phyloP scores from a whole-genome alignment of 495 filamentous ascomycete species.

The Gamarada debralockiae region DNA sequence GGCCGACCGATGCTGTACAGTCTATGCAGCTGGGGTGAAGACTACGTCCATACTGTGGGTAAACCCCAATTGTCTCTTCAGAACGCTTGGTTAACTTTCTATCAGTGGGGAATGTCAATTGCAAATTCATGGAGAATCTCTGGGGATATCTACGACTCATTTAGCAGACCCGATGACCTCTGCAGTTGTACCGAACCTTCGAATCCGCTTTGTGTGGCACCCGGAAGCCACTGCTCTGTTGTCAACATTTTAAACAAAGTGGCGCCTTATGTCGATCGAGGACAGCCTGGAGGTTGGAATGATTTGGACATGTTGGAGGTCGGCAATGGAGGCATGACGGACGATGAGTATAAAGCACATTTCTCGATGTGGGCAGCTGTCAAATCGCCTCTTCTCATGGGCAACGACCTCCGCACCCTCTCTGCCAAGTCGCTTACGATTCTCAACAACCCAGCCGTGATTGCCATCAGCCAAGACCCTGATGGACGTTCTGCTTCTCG shows the following conservation, averaged over 20 bases:
- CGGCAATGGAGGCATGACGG: constrained; percentile 33
- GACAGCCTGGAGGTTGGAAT: constrained; percentile 36
- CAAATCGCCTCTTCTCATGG: constrained; percentile 46
- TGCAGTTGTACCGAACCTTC: constrained; percentile 31
- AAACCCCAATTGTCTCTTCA: not conserved
- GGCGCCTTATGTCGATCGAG: constrained; percentile 31
- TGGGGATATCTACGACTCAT: constrained; percentile 40
- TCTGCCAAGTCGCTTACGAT: constrained; percentile 23
- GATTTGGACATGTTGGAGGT: constrained; percentile 48
- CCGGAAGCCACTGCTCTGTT: constrained; percentile 49
- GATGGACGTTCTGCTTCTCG: constrained; percentile 2
- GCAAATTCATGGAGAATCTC: constrained; percentile 52
- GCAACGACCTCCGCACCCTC: constrained; percentile 35
- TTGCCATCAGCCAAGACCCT: constrained; percentile 44
- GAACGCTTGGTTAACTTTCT: too few species aligned
- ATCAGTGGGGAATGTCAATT: constrained; percentile 42
- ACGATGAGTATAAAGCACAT: constrained; percentile 37
- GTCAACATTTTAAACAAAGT: constrained; percentile 48
- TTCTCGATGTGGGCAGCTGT: constrained; percentile 48
- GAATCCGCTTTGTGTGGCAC: constrained; percentile 38
- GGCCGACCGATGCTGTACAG: constrained; percentile 21
- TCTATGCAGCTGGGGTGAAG: constrained; percentile 36
- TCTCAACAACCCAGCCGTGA: constrained; percentile 36
- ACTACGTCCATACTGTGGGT: constrained; percentile 28
- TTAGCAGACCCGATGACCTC: constrained; percentile 24